Percentiles rank a stretch among this genome's conserved stretches.
phyloP scores from a whole-genome alignment of 768 basidiomycete species.

The Phanerochaete sordida region DNA sequence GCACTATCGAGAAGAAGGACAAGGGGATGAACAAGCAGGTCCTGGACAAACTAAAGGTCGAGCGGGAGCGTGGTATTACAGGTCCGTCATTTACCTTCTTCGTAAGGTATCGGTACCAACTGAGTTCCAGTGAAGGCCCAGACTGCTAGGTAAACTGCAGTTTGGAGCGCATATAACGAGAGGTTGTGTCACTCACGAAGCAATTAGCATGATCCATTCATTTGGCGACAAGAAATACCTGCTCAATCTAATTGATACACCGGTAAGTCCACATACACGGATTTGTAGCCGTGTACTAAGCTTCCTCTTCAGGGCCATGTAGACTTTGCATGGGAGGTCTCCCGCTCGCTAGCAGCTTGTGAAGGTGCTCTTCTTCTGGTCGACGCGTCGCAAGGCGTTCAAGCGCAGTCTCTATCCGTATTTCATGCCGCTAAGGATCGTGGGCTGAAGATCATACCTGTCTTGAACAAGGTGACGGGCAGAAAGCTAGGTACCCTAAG shows the following conservation, averaged over 20 bases:
- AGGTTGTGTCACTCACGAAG: constrained; percentile 15
- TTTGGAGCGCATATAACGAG: neutral
- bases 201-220: constrained; percentile 70
- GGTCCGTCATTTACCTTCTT: constrained; percentile 41
- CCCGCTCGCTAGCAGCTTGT: constrained; percentile 87
- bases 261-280: constrained; percentile 39
- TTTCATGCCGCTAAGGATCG: constrained; percentile 85
- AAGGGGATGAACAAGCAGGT: constrained; percentile 78
- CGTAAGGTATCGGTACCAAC: neutral
- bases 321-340: constrained; percentile 97
- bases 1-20: constrained; percentile 70
- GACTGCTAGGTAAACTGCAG: constrained; percentile 68
- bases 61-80: constrained; percentile 94
- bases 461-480: constrained; percentile 78
- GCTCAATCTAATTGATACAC: constrained; percentile 95
- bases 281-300: neutral
- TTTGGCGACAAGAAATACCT: constrained; percentile 57
- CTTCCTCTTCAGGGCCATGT: constrained; percentile 72
- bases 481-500: neutral
- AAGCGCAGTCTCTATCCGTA: constrained; percentile 96
- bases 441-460: constrained; percentile 80
- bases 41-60: constrained; percentile 93
- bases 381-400: constrained; percentile 96
- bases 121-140: constrained; percentile 80
- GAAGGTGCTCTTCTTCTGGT: constrained; percentile 86